Evolutionary conservation across 306 rosid genomes (phyloP), one percentile per base, ranked within the genome.

Genomic region (Vachellia collinsii): DNA sequence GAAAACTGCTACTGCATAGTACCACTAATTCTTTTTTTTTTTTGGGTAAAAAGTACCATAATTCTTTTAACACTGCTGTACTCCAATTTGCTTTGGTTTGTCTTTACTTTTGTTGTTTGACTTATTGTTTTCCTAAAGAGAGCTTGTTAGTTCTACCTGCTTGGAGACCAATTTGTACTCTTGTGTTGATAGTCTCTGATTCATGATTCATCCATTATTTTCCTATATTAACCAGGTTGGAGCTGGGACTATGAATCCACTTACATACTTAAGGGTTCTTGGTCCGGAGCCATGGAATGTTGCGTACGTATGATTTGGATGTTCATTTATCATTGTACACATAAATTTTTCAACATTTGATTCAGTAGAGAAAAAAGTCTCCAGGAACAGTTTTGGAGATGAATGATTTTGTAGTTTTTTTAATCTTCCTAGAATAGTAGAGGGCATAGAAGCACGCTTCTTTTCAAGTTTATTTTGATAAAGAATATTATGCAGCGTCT

Each of bases 251-350:
- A 94, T 94, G 99, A 94, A 94, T 90, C 99, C 99, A 78, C 90
- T 89, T 71, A 93, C 97, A 79, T 94, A 90, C 88, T 86, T 94
- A 83, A 90, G 99, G 87, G 99, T 94, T 82, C 95, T 94, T 51
- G 99, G 99, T 85, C 99, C 99, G 29, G 99, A 94, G 85, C 97
- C 99, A 4, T 93, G 99, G 99, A 91, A 91, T 91, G 99, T 94
- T 79, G 99, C 97, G 97, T 94, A 94, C 88, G 98, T 94, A 87
- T 90, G 87, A 82, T 72, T 74, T 82, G 70, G 78, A 85, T 78
- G 90, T 83, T 85, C 84, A 86, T 87, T 90, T 48, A 39, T 70
- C 11, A 29, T 65, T 83, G 70, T 58, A 48, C 75, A 79, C 62
- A 50, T 76, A 20, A 63, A 65, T 64, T 75, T 46, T 38, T 36